Base-by-base conservation (phyloP, 106 monocot species). In the Chionographis japonica region DNA sequence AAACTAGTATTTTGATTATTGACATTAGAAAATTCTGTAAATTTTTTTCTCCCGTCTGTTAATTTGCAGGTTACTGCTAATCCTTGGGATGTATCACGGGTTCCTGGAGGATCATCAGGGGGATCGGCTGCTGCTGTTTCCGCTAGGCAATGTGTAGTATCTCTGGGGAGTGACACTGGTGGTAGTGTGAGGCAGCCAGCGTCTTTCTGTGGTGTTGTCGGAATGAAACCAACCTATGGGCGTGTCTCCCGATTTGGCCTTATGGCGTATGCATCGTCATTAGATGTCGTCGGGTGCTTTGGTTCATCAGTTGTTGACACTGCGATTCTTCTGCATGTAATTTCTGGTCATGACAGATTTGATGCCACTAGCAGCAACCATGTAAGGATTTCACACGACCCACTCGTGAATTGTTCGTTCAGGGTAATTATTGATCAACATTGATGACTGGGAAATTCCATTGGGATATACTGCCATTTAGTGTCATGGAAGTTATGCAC, bases 161-260 rank as follows among this genome's bases (percentile, higher is more conserved):
- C 97, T 42, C 61, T 97, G 27, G 97, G 97, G 72, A 97, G 89
- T 68, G 97, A 97, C 54, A 89, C 97, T 43, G 97, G 92, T 56
- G 97, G 97, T 8, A 97, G 97, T 77, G 92, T 97, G 54, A 86
- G 97, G 67, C 97, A 97, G 76, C 97, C 97, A 37, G 97, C 97
- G 60, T 92, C 97, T 13, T 97, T 97, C 61, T 97, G 92, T 77
- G 97, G 97, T 69, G 92, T 97, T 61, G 89, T 89, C 15, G 92
- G 92, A 74, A 63, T 97, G 68, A 97, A 92, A 75, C 97, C 97
- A 56, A 97, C 97, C 9, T 97, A 97, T 83, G 87, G 97, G 0
- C 86, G 92, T 62, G 92, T 92, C 40, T 97, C 92, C 27, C 76
- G 97, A 36, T 97, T 72, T 75, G 92, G 97, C 17, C 86, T 97